Percentiles rank a stretch among this genome's conserved stretches.
phyloP scores from a whole-genome alignment of 139 green algal genomes.

The Chlorella sp. region DNA sequence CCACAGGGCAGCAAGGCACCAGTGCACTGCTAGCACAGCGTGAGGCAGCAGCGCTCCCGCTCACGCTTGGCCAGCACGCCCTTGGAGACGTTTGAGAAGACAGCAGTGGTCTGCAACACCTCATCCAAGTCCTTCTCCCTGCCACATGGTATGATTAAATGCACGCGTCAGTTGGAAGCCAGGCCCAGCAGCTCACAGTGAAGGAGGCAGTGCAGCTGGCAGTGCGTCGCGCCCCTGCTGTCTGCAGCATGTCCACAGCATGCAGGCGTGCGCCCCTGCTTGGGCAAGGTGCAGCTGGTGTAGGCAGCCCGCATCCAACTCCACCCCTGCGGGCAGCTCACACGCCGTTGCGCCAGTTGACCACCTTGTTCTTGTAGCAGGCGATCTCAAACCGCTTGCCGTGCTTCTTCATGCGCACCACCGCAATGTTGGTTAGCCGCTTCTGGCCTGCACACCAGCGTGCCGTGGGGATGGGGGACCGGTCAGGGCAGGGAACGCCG shows the following conservation, averaged over 20 bases:
- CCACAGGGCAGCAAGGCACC: background rate
- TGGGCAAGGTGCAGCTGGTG: too few relatives aligned
- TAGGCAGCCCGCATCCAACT: too few relatives aligned
- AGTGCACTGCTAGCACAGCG: too few relatives aligned
- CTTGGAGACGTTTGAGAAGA: constrained; percentile 98
- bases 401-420: constrained; percentile 93
- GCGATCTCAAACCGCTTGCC: constrained; percentile 97
- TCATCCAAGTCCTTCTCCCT: constrained; percentile 98
- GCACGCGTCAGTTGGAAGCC: too few relatives aligned
- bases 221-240: too few relatives aligned
- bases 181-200: too few relatives aligned
- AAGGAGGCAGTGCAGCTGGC: background rate
- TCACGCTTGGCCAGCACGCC: constrained; percentile 85
- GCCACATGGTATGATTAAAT: constrained; percentile 16
- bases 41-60: background rate
- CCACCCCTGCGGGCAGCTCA: constrained; percentile 52
- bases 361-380: constrained; percentile 99
- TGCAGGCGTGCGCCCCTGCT: too few relatives aligned
- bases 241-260: too few relatives aligned
- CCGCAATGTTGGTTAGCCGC: constrained; percentile 97
- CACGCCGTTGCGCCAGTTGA: constrained; percentile 90
- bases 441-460: constrained; percentile 88
- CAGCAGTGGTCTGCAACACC: constrained; percentile 94
- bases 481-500: background rate
- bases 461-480: too few relatives aligned